Evolutionary conservation across 371 early-diverging fungal genomes (phyloP).

Genomic region (Mucor irregularis): DNA sequence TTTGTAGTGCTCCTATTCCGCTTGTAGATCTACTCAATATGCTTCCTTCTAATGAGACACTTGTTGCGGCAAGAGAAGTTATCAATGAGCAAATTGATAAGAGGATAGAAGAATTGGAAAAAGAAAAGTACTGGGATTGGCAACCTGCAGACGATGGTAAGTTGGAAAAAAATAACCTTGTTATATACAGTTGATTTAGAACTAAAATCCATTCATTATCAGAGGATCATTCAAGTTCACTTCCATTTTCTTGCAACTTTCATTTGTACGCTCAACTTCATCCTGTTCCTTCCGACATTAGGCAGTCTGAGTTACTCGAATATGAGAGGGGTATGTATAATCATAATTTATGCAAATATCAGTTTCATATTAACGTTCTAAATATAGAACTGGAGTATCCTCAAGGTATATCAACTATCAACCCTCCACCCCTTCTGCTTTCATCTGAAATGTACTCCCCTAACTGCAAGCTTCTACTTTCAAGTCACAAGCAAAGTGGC

Average conservation of each 20-base stretch:
- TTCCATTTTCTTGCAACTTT: conserved; percentile 52
- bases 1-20: conserved; percentile 33
- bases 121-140: conserved; percentile 26
- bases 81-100: conserved; percentile 39
- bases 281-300: conserved; percentile 46
- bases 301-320: conserved; percentile 48
- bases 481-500: conserved; percentile 46
- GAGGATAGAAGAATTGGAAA: conserved; percentile 32
- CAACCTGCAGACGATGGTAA: conserved; percentile 18
- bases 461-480: conserved; percentile 51
- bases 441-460: conserved; percentile 60
- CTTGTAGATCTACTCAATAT: conserved; percentile 56
- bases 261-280: conserved; percentile 61
- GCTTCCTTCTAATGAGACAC: conserved; percentile 51
- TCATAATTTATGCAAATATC: neutral
- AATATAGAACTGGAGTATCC: conserved; percentile 48
- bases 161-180: neutral
- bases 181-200: neutral
- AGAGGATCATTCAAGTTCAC: conserved; percentile 37
- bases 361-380: neutral
- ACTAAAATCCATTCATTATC: too few species aligned
- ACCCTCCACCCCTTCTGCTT: conserved; percentile 51
- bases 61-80: conserved; percentile 27
- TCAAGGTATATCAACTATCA: conserved; percentile 53
- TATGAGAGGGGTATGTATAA: conserved; percentile 50